These are phyloP conservation scores for Tuber magnatum DNA, from an alignment of 495 filamentous ascomycete species.

Conservation along the genomic window DNA sequence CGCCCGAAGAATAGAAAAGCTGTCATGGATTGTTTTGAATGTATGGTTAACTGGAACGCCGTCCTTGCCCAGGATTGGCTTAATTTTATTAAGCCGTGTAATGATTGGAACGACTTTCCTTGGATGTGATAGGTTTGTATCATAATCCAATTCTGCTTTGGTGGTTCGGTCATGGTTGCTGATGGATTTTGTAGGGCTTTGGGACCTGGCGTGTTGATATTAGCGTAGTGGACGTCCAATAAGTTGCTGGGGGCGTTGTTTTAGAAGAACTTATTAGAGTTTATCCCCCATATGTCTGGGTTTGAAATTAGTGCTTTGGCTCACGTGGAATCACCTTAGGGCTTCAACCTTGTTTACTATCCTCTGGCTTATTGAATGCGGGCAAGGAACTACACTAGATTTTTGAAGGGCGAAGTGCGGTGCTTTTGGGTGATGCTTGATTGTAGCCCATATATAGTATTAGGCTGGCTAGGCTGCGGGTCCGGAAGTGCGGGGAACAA, in stretches of 20 bases:
- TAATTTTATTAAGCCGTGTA: not conserved
- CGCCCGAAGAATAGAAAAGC: not conserved
- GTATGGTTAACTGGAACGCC: not conserved
- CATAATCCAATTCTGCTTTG: not conserved
- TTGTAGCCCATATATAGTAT: not conserved
- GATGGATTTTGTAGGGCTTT: not conserved
- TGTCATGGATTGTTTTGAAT: not conserved
- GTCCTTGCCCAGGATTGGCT: not conserved
- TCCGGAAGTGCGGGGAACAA: not conserved
- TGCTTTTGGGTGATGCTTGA: not conserved
- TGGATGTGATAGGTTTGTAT: not conserved
- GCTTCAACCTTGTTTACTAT: not conserved
- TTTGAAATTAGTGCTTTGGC: not conserved
- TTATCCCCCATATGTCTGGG: not conserved
- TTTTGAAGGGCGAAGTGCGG: not conserved
- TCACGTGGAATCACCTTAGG: not conserved
- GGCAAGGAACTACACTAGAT: not conserved
- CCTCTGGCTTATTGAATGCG: not conserved
- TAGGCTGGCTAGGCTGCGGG: not conserved
- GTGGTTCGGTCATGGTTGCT: not conserved
- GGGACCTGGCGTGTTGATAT: not conserved
- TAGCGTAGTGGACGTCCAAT: not conserved
- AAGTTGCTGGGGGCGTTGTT: not conserved
- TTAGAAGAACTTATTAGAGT: not conserved
- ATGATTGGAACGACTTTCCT: constrained; percentile 1